phyloP scores from a whole-genome alignment of 1,284 basidiomycete species.

The Moniliophthora roreri region DNA sequence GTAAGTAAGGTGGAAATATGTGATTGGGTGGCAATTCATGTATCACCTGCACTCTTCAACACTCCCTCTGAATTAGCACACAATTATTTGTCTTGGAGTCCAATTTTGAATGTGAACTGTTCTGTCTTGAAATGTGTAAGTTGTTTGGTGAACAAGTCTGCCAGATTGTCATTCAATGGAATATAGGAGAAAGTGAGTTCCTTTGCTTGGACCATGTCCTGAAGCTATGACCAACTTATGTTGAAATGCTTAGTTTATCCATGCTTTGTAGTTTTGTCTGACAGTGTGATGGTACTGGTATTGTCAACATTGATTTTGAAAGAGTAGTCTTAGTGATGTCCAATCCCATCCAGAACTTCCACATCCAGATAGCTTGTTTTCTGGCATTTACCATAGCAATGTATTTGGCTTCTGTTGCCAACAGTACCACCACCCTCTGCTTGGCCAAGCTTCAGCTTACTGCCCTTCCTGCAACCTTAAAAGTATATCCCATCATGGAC shows the following conservation, averaged over 20 bases:
- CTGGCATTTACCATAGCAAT: conserved; percentile 20
- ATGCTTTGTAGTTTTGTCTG: conserved; percentile 7
- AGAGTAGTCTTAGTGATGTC: not conserved
- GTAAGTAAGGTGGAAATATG: no score
- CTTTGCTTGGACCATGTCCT: not conserved
- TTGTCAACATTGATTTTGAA: no score
- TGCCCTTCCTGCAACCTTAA: conserved; percentile 17
- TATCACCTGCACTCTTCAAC: no score
- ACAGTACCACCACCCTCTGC: conserved; percentile 22
- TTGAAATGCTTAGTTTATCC: conserved; percentile 7
- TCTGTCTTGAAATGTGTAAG: no score
- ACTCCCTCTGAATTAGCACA: no score
- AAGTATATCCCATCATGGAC: conserved; percentile 21
- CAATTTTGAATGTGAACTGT: no score
- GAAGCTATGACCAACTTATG: not conserved
- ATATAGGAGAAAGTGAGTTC: not conserved
- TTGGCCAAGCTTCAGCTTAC: conserved; percentile 18
- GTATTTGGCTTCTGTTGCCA: conserved; percentile 28
- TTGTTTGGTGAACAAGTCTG: no score
- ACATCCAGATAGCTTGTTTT: conserved; percentile 21
- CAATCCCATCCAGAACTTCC: conserved; percentile 11
- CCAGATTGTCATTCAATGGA: no score
- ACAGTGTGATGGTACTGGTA: not conserved
- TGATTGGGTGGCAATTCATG: no score
- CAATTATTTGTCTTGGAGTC: no score